Base-by-base conservation (phyloP, 73 alveolate genomes). In the Symbiodinium pilosum region DNA sequence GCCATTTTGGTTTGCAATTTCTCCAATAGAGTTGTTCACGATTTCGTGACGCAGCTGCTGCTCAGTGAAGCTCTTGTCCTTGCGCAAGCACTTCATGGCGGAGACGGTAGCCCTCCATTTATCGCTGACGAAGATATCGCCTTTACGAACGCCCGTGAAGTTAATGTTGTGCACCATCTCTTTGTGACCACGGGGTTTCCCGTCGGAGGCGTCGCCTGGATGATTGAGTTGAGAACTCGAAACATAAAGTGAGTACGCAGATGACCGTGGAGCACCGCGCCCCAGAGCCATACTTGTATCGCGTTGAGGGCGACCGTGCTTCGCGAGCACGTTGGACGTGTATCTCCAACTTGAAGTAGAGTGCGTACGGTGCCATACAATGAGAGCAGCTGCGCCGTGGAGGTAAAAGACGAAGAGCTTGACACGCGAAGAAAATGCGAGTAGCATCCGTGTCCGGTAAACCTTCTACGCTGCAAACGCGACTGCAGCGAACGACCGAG, bases 221-320 rank as follows among this genome's bases (percentile, higher is more conserved):
- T 87, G 94, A 2, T 56, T 56, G 26, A 87, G 68, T 56, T 56
- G 26, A 87, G 68, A 43, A 87, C 68, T 6, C 86, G 56, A 44
- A 87, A 87, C 3, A 87, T 5, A 11, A 87, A 59, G 11, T 83
- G 94, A 4, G 69, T 83, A 9, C 68, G 69, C 68, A 26, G 26
- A 56, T 56, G 75, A 34, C 77, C 43, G 26, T 83, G 71, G 2
- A 87, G 18, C 21, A 54, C 71, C 20, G 94, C 94, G 2, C 94
- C 94, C 94, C 94, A 87, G 5, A 87, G 69, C 94, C 94, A 87
- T 1, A 87, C 68, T 20, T 87, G 94, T n/a, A 36, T 87, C 94
- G 1, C n/a, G 42, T 32, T 87, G 86, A 36, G 44, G 51, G 30
- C 94, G 94, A 39, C 71, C 64, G 24, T 51, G n/a, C 21, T 71